Base-by-base conservation (phyloP, 2,329 filamentous ascomycete species). In the Metarhizium sp. region DNA sequence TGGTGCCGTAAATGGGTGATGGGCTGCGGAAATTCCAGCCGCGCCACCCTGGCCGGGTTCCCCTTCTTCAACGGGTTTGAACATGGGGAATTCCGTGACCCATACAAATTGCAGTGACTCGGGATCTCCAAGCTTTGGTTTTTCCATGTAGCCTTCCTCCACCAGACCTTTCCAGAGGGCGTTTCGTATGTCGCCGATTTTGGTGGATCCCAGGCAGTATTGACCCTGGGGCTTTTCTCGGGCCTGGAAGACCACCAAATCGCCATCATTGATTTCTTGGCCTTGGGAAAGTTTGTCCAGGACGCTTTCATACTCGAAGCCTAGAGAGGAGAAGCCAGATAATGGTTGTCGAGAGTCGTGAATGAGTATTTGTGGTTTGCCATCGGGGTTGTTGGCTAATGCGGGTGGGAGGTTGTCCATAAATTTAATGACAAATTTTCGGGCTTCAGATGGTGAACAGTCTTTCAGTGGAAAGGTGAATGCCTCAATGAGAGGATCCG, bases 1-100 rank as follows among this genome's bases (percentile, higher is more conserved):
- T 0, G 94, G 94, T 0, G 94, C 89, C 0, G 94, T 99, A 71
- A 99, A 99, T 0, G 94, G 94, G 68, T 99, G 94, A 66, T 99
- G 94, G 0, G 92, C 96, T 1, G 92, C 86, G 10, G 86, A 84
- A 63, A 97, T 84, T 4, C 92, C 91, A 0, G 91, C 84, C 1
- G 77, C 70, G 18, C 91, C 91, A 53, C 89, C 90, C 72, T 97
- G 92, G 2, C 90, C 90, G 0, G 88, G 88, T 13, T 79, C 75
- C 52, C 79, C 73, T 8, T 72, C 71, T 52, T 80, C 83, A 53
- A 79, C 80, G 0, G 86, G 89, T 1, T 90, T 91, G 73, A 99
- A 99, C 63, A 99, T 83, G 13, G 94, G 94, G 67, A 99, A 99
- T 57, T 92, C 84, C 1, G 81, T 87, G 13, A 99, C 81, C 94